These are phyloP conservation scores for Skeletonema costatum DNA, from an alignment of 108 stramenopile species.

Conservation along the genomic window DNA sequence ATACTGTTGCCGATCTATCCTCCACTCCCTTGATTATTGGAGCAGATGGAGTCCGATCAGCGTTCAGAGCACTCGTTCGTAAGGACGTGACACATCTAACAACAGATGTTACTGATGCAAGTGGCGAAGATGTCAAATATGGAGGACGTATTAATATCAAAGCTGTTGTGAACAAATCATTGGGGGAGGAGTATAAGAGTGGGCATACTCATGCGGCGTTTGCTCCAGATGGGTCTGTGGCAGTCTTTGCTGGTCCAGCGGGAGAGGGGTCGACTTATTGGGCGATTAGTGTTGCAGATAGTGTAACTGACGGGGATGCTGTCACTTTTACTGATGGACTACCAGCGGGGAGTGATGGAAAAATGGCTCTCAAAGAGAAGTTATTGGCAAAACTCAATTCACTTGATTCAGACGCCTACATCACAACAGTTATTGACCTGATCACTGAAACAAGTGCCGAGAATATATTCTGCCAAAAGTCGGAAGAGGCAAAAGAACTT, in stretches of 20 bases:
- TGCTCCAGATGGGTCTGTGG: slow-evolving; percentile 9
- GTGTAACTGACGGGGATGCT: not conserved
- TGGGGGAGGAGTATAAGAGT: not conserved
- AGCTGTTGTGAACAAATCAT: not conserved
- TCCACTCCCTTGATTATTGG: slow-evolving; percentile 9
- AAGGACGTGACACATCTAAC: slow-evolving; percentile 4
- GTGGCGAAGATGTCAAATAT: slow-evolving; percentile 7
- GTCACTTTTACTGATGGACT: not conserved
- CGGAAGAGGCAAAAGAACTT: slow-evolving; percentile 12
- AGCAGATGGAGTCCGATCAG: slow-evolving; percentile 2
- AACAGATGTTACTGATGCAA: not conserved
- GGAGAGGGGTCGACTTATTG: slow-evolving; percentile 7
- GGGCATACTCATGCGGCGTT: slow-evolving; percentile 11
- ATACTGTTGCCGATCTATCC: not conserved
- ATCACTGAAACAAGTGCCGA: slow-evolving; percentile 1
- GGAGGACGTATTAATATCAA: slow-evolving; percentile 18
- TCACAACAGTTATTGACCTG: slow-evolving; percentile 2
- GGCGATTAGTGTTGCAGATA: slow-evolving; percentile 13
- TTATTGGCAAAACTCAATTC: slow-evolving; percentile 1
- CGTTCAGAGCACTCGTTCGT: not conserved
- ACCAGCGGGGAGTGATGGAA: not conserved
- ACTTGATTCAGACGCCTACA: not conserved
- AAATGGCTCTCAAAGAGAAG: not conserved
- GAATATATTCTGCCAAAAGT: not conserved
- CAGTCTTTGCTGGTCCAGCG: slow-evolving; percentile 18